These are phyloP conservation scores for Leishmania tropica DNA, from an alignment of 208 protist species.

Conservation along the genomic window DNA sequence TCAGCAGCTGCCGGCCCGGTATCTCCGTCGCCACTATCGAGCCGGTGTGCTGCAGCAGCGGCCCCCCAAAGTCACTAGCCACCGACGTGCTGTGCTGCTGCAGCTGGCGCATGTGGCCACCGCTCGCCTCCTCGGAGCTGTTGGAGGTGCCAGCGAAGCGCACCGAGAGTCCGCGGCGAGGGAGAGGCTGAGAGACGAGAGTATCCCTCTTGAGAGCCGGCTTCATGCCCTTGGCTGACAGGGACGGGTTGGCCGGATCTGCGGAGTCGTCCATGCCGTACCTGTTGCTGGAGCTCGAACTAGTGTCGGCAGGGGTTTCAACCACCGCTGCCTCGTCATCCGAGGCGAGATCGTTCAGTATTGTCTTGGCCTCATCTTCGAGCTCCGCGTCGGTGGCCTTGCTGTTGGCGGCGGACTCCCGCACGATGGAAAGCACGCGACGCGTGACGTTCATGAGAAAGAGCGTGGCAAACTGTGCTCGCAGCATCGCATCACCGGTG, in stretches of 20 bases:
- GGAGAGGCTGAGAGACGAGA: neutral
- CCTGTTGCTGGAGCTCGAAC: conserved; percentile 7
- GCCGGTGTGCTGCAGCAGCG: conserved; percentile 41
- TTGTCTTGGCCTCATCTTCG: conserved; percentile 46
- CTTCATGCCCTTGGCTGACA: conserved; percentile 9
- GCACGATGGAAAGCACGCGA: conserved; percentile 78
- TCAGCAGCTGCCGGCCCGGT: conserved; percentile 66
- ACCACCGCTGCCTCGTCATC: conserved; percentile 7
- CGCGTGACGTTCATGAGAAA: conserved; percentile 88
- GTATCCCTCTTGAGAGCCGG: conserved; percentile 12
- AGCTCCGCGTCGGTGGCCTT: conserved; percentile 46
- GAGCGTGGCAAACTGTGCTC: conserved; percentile 70
- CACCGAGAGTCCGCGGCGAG: conserved; percentile 30
- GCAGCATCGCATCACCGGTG: conserved; percentile 60
- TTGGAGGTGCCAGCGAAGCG: conserved; percentile 28
- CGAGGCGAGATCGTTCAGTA: conserved; percentile 38
- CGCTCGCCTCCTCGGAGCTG: neutral
- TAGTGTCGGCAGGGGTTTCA: neutral
- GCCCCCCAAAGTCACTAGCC: conserved; percentile 14
- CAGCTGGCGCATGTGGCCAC: conserved; percentile 5
- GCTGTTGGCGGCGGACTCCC: conserved; percentile 55
- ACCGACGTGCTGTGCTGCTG: conserved; percentile 32
- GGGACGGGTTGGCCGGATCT: neutral
- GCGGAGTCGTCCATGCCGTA: conserved; percentile 12
- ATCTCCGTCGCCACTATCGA: conserved; percentile 69